These are phyloP conservation scores for Amesomyces nigricolor DNA, from an alignment of 2,329 filamentous ascomycete genomes.

Conservation along the genomic window DNA sequence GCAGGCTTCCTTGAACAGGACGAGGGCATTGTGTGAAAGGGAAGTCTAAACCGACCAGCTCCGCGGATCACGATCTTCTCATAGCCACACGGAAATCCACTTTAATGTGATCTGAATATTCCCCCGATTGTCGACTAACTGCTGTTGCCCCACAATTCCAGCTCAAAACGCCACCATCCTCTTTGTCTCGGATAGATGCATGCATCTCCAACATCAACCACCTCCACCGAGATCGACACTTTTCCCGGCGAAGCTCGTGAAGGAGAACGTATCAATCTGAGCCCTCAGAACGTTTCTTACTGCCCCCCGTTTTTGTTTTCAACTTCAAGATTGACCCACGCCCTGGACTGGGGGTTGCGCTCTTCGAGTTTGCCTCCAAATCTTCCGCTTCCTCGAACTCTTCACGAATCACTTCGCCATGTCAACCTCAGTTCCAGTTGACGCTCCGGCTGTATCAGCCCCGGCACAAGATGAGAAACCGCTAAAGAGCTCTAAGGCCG, in stretches of 20 bases:
- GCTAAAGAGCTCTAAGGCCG: background rate
- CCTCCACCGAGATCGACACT: background rate
- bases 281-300: background rate
- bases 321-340: background rate
- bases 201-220: background rate
- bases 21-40: no score
- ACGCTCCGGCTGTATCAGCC: conserved; percentile 1
- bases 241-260: background rate
- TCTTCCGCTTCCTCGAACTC: background rate
- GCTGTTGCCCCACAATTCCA: background rate
- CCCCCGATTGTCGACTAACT: background rate
- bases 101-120: background rate
- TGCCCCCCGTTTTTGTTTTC: background rate
- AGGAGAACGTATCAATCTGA: background rate
- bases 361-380: background rate
- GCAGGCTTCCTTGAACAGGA: no score
- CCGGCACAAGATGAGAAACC: background rate
- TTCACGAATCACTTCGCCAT: conserved; percentile 4
- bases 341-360: background rate
- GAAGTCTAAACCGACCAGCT: no score
- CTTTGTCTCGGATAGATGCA: conserved; percentile 1
- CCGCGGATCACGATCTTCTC: no score
- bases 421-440: background rate
- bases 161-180: background rate
- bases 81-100: background rate